Base-by-base conservation (phyloP, 1,139 yeast genomes). In the Yamadazyma taylorii region DNA sequence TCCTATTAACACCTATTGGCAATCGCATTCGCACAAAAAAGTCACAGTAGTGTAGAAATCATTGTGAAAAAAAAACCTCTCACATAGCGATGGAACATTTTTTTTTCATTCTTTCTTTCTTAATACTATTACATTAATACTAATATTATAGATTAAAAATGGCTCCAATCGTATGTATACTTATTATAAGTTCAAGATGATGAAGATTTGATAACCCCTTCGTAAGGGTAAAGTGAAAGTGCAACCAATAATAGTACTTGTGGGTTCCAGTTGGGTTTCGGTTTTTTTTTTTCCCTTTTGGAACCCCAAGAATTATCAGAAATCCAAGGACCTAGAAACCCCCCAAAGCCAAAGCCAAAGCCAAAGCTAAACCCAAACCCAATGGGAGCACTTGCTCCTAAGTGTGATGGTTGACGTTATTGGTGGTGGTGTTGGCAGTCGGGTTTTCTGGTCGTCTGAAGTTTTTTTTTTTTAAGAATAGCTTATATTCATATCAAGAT, bases 131-230 rank as follows among this genome's bases (percentile, higher is more conserved):
- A n/a, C n/a, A n/a, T n/a, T 31, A 35, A 27, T 37, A 52, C 37
- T 16, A 8, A n/a, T 15, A 14, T 21, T 9, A 7, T 16, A 16
- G n/a, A 15, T 9, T 37, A 50, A 76, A 61, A 77, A 84, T 84
- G 94, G 94, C 94, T 79, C 94, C 94, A 81, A 82, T 82, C 68
- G 92, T 84, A 84, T 67, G 92, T 84, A 67, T 65, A 54, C 50
- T 46, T n/a, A 15, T n/a, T 12, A 27, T 27, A 4, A 45, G 44
- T 47, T 27, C 22, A 10, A 14, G 35, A 35, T 33, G 36, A 37
- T 39, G 34, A 33, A 32, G 35, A 40, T 17, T 14, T 30, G 30
- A 29, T 14, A 14, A 27, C 30, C 63, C 62, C 60, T 52, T 48
- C 50, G 62, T 45, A 60, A 65, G 68, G 73, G 74, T 63, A 47